These are phyloP conservation scores for Murraya koenigii DNA, from an alignment of 345 rosid genomes.

Conservation along the genomic window DNA sequence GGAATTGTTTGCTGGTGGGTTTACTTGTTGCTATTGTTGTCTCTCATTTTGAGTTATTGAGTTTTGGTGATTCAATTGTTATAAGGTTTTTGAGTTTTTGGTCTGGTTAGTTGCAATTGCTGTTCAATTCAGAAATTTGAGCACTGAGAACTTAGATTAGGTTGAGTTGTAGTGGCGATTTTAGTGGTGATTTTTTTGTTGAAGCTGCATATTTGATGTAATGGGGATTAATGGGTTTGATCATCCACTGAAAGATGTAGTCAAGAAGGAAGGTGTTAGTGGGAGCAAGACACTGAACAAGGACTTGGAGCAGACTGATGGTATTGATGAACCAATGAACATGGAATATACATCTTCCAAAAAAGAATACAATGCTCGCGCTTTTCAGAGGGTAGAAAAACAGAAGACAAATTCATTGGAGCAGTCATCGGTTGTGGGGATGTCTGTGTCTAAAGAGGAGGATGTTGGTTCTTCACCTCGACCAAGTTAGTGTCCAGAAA, in stretches of 20 bases:
- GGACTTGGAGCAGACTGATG: slow-evolving; percentile 19
- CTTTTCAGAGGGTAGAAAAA: slow-evolving; percentile 21
- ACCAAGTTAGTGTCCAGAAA: slow-evolving; percentile 38
- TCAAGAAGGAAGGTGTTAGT: slow-evolving; percentile 28
- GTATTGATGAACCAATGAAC: slow-evolving; percentile 12
- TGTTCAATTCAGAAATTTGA: slow-evolving; percentile 3
- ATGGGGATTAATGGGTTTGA: slow-evolving; percentile 57
- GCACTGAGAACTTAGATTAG: background rate
- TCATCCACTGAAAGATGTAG: slow-evolving; percentile 40
- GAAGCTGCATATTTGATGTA: slow-evolving; percentile 16
- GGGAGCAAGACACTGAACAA: slow-evolving; percentile 26
- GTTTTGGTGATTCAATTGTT: background rate
- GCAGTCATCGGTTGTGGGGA: slow-evolving; percentile 31
- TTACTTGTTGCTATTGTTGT: background rate
- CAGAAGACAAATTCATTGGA: slow-evolving; percentile 27
- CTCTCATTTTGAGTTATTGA: background rate
- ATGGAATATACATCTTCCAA: slow-evolving; percentile 23
- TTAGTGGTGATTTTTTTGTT: slow-evolving; percentile 4
- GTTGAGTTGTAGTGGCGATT: background rate
- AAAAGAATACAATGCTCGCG: slow-evolving; percentile 15
- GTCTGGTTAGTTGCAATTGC: background rate
- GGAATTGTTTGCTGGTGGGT: background rate
- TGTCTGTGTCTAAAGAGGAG: slow-evolving; percentile 19
- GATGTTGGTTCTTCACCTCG: slow-evolving; percentile 26
- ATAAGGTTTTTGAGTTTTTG: background rate